Percentiles rank a stretch among this genome's conserved stretches.
These are phyloP conservation scores for Phanerochaete sordida DNA, from an alignment of 768 basidiomycete genomes.

Conservation along the genomic window DNA sequence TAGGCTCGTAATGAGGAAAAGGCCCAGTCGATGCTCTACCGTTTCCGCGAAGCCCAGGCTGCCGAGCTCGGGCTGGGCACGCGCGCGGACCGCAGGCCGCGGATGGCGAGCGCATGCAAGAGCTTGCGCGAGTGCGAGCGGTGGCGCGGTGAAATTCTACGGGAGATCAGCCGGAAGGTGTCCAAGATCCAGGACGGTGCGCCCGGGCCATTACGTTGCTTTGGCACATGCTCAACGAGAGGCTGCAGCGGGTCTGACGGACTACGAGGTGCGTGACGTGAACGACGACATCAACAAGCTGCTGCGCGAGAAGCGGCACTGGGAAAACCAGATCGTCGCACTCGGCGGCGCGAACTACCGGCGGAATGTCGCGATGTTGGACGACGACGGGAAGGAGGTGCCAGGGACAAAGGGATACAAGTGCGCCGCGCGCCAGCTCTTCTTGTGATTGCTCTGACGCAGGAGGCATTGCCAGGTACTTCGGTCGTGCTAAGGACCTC, in stretches of 20 bases:
- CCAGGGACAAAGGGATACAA: conserved; percentile 98
- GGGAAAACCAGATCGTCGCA: conserved; percentile 97
- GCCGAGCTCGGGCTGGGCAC: conserved; percentile 91
- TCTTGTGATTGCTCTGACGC: background rate
- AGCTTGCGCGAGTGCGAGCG: conserved; percentile 90
- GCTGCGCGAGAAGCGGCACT: conserved; percentile 92
- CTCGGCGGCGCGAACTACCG: conserved; percentile 96
- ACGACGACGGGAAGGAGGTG: conserved; percentile 94
- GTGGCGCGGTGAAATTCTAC: conserved; percentile 92
- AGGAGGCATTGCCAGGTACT: conserved; percentile 58
- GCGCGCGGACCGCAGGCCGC: conserved; percentile 78
- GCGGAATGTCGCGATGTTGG: conserved; percentile 89
- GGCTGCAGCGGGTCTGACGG: conserved; percentile 75
- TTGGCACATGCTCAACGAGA: background rate
- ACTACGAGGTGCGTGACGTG: conserved; percentile 93
- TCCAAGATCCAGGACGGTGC: conserved; percentile 95
- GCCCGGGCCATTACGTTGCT: conserved; percentile 21
- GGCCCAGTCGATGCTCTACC: conserved; percentile 91
- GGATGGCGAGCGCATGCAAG: conserved; percentile 91
- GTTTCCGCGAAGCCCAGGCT: conserved; percentile 95
- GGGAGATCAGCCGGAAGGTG: conserved; percentile 94
- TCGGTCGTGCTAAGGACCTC: conserved; percentile 93
- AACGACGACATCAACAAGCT: conserved; percentile 98
- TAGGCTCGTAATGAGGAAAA: conserved; percentile 99
- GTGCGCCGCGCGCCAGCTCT: conserved; percentile 34